A percentile compares a stretch with the other conserved stretches of the same genome.
Evolutionary conservation across 2,329 filamentous ascomycete species (phyloP).

Genomic region (Xylaria sp.): DNA sequence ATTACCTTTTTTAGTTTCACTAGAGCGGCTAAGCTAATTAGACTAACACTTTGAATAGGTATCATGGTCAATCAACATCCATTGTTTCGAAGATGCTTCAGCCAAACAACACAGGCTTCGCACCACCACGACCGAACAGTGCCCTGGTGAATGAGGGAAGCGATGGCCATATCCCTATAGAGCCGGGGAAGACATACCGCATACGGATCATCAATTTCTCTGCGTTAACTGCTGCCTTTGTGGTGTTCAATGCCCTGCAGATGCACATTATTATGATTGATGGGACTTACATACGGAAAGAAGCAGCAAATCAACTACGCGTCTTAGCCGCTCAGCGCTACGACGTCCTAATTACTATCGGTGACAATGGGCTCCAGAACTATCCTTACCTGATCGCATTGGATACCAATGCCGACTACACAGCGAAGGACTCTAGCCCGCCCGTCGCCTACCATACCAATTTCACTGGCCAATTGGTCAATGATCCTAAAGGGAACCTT

Average conservation of each 20-base stretch:
- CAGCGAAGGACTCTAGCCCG: constrained; percentile 42
- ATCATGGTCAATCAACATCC: constrained; percentile 54
- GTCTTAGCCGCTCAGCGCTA: constrained; percentile 59
- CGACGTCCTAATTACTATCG: constrained; percentile 58
- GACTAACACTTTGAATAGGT: constrained; percentile 52
- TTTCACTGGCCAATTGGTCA: constrained; percentile 58
- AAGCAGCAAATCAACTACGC: constrained; percentile 54
- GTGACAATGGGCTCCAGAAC: constrained; percentile 54
- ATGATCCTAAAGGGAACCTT: constrained; percentile 49
- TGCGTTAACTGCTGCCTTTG: constrained; percentile 56
- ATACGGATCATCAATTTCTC: constrained; percentile 60
- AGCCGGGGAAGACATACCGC: constrained; percentile 59
- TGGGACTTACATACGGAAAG: constrained; percentile 54
- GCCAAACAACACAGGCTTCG: constrained; percentile 54
- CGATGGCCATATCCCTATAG: constrained; percentile 52
- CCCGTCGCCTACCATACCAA: constrained; percentile 50
- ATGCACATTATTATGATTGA: constrained; percentile 61
- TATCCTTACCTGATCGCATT: constrained; percentile 58
- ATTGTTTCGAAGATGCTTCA: constrained; percentile 55
- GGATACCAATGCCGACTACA: constrained; percentile 58
- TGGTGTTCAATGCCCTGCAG: constrained; percentile 58
- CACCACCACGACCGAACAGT: constrained; percentile 56
- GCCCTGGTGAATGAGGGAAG: constrained; percentile 59
- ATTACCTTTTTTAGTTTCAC: constrained; percentile 32
- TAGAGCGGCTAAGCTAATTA: constrained; percentile 54